Conservation (phyloP, 768 basidiomycete species). For the Tylopilus vinaceipallidus region DNA sequence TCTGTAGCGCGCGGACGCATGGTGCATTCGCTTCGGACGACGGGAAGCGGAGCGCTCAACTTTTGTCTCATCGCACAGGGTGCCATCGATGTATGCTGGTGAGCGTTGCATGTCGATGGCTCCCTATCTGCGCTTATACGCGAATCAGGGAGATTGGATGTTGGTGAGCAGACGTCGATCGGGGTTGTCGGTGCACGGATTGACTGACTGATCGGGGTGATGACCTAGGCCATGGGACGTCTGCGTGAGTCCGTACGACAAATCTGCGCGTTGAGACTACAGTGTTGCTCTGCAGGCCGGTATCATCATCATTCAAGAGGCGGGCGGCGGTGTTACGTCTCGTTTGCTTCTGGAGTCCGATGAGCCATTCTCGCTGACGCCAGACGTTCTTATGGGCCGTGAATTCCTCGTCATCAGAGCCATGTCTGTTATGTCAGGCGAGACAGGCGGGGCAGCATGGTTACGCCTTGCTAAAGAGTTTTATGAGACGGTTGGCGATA, state of each 20-base stretch:
- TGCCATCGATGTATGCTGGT: constrained; percentile 86
- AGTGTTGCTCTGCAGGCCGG: constrained; percentile 52
- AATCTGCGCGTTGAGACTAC: neutral
- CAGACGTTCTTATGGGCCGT: constrained; percentile 69
- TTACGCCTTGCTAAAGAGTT: constrained; percentile 79
- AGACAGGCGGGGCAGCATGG: constrained; percentile 67
- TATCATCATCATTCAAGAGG: constrained; percentile 84
- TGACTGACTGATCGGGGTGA: neutral
- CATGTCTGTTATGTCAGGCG: constrained; percentile 55
- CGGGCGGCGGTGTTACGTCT: constrained; percentile 76
- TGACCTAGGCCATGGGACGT: constrained; percentile 75
- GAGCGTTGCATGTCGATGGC: constrained; percentile 13
- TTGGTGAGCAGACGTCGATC: constrained; percentile 38
- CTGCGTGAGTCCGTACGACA: constrained; percentile 44
- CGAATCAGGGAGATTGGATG: constrained; percentile 73
- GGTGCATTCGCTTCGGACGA: constrained; percentile 77
- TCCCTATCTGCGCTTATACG: neutral
- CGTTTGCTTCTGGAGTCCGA: constrained; percentile 45
- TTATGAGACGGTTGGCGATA: constrained; percentile 73
- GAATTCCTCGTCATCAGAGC: constrained; percentile 77
- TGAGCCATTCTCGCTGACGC: constrained; percentile 57
- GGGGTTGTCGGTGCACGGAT: neutral
- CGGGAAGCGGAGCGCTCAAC: constrained; percentile 84
- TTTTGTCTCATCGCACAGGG: constrained; percentile 88
- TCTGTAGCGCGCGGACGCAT: constrained; percentile 64